phyloP scores from a whole-genome alignment of 352 stramenopile genomes.

The Phytophthora uliginosa region DNA sequence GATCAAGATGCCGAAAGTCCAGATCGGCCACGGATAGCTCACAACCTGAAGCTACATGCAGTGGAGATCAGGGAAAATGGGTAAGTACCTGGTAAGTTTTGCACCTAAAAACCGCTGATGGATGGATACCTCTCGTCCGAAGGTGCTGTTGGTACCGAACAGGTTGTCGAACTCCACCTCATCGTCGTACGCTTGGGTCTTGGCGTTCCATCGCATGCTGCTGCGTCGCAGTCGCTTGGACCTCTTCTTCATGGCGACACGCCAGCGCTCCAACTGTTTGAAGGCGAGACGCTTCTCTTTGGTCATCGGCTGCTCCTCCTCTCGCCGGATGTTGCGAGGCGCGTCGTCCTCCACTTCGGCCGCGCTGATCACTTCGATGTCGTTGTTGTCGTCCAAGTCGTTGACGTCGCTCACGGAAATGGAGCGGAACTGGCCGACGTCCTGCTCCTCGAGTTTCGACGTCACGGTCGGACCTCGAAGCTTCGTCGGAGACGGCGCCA shows the following conservation, averaged over 20 bases:
- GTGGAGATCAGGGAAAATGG: background rate
- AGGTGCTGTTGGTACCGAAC: conserved; percentile 38
- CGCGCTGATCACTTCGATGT: conserved; percentile 35
- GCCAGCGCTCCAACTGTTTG: conserved; percentile 52
- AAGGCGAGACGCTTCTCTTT: conserved; percentile 48
- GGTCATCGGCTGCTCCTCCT: conserved; percentile 44
- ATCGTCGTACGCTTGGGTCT: conserved; percentile 36
- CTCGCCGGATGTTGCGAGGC: conserved; percentile 11
- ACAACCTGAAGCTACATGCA: conserved; percentile 56
- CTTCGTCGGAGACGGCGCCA: conserved; percentile 37
- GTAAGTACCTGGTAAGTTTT: conserved; percentile 2
- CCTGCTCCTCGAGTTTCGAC: conserved; percentile 21
- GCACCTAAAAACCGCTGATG: background rate
- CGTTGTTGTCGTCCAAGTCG: conserved; percentile 34
- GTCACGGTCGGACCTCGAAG: conserved; percentile 31
- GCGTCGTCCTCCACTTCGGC: conserved; percentile 29
- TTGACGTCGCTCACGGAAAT: conserved; percentile 39
- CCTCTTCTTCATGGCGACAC: conserved; percentile 41
- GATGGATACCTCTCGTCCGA: conserved; percentile 31
- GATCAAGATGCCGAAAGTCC: conserved; percentile 61
- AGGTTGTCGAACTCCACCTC: conserved; percentile 49
- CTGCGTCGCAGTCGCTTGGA: conserved; percentile 21
- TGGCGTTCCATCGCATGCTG: conserved; percentile 29
- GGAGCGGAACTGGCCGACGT: conserved; percentile 22
- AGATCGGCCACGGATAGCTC: conserved; percentile 71